Base-by-base conservation (phyloP, 768 basidiomycete species). In the Panaeolus cyanescens region DNA sequence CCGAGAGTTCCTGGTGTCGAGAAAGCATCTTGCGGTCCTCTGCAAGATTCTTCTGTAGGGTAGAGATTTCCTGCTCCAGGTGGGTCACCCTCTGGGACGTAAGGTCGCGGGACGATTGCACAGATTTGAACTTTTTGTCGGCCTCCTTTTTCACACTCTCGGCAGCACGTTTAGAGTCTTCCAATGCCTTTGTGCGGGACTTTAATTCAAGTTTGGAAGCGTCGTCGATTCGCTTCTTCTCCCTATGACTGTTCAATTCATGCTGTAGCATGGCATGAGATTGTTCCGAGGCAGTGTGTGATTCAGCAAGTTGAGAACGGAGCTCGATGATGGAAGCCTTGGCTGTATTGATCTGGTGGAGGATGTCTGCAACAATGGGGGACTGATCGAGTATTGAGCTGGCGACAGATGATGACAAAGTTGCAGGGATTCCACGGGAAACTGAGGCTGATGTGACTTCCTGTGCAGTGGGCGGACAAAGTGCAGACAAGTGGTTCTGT, bases 151-250 rank as follows among this genome's bases (percentile, higher is more conserved):
- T 91, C 56, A 80, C 74, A 55, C 84, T 80, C 74, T 99, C 97
- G 10, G 95, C 93, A 30, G 79, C 79, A 32, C 96, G 88, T 74
- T 90, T 92, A 58, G 86, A 78, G 71, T 99, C 96, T 66, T 99
- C 96, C 2, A 98, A 78, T 2, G 80, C 72, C 75, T 96, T 96
- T 54, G 91, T 92, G 54, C 89, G 88, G n/a, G 83, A 73, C 73
- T 94, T 95, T 59, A 92, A 77, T 70, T 97, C 95, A 22, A 83
- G 74, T 56, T 92, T 85, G 22, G 85, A 83, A 3, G 80, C 79
- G 67, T 99, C 96, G 71, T 99, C 96, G 64, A 89, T 84, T 37
- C 89, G 90, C 72, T 92, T 95, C 61, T 83, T 80, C 53, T 83
- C 84, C 28, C 95, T 86, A 55, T 89, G 84, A 17, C 85, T 80